Evolutionary conservation across 495 filamentous ascomycete genomes (phyloP).

Genomic region (Lasiosphaeris hirsuta): DNA sequence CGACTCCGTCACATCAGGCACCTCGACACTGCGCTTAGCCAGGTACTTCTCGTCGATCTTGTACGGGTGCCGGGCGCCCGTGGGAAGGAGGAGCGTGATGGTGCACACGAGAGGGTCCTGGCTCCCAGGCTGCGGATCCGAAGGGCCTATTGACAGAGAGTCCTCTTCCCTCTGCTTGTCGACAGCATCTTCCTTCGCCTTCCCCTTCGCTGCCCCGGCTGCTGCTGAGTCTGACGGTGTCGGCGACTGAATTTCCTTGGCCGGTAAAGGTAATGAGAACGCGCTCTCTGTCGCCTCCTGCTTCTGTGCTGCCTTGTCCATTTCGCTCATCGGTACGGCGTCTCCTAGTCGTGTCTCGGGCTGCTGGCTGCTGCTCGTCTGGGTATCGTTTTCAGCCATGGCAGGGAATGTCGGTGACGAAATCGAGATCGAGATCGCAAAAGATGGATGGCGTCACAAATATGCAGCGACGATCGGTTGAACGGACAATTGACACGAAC

Average conservation of each 20-base stretch:
- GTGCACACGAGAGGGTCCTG: slow-evolving; percentile 30
- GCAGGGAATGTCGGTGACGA: not conserved
- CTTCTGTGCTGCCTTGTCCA: slow-evolving; percentile 4
- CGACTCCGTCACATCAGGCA: slow-evolving; percentile 56
- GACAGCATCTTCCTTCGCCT: slow-evolving; percentile 36
- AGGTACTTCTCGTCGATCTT: slow-evolving; percentile 85
- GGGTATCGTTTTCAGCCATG: slow-evolving; percentile 17
- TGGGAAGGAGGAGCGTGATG: slow-evolving; percentile 75
- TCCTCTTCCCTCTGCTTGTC: slow-evolving; percentile 26
- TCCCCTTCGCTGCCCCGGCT: slow-evolving; percentile 14
- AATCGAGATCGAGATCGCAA: not conserved
- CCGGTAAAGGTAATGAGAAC: slow-evolving; percentile 1
- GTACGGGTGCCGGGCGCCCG: slow-evolving; percentile 79
- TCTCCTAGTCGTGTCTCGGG: slow-evolving; percentile 12
- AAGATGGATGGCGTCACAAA: too few species aligned
- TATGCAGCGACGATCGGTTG: too few species aligned
- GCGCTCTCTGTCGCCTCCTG: slow-evolving; percentile 7
- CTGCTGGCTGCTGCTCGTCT: slow-evolving; percentile 1
- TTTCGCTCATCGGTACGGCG: slow-evolving; percentile 17
- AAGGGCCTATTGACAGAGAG: slow-evolving; percentile 42
- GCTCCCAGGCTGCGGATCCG: slow-evolving; percentile 26
- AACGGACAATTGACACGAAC: too few species aligned
- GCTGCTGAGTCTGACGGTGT: not conserved
- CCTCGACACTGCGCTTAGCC: slow-evolving; percentile 67
- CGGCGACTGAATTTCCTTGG: slow-evolving; percentile 3